Percentiles rank a stretch among this genome's conserved stretches.
Conservation (phyloP, 768 basidiomycete species). For the Rhodotorula kratochvilovae region DNA sequence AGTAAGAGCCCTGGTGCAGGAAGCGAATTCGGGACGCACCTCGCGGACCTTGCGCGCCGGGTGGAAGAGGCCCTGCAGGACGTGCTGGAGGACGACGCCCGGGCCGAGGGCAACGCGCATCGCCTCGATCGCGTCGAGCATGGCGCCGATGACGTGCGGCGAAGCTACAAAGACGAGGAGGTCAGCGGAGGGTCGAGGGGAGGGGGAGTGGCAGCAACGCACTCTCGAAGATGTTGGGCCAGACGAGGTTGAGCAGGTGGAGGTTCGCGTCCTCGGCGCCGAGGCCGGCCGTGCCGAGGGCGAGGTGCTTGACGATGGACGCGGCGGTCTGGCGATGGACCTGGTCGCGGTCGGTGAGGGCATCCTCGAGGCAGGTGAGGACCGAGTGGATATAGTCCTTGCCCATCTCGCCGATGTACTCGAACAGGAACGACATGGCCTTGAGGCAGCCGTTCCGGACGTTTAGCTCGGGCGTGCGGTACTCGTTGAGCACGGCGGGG, state of each 20-base stretch:
- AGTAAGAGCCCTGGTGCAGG: background rate
- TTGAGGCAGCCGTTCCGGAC: conserved; percentile 98
- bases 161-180: conserved; percentile 52
- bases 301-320: conserved; percentile 96
- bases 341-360: conserved; percentile 93
- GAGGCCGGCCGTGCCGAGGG: conserved; percentile 90
- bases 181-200: background rate
- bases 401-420: conserved; percentile 97
- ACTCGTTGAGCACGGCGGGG: conserved; percentile 96
- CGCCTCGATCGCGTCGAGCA: conserved; percentile 96
- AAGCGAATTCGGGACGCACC: conserved; percentile 46
- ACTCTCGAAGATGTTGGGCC: conserved; percentile 94
- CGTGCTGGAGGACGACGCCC: conserved; percentile 84
- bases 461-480: conserved; percentile 95
- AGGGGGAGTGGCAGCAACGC: background rate
- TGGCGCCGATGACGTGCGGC: conserved; percentile 94
- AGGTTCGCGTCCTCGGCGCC: conserved; percentile 98
- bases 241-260: conserved; percentile 95
- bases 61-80: conserved; percentile 92
- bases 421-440: conserved; percentile 96
- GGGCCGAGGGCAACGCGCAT: conserved; percentile 96
- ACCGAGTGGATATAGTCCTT: conserved; percentile 92
- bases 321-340: conserved; percentile 97
- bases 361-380: conserved; percentile 96
- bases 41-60: conserved; percentile 95